These are phyloP conservation scores for Candida arabinofermentans DNA, from an alignment of 805 yeast species.

Conservation along the genomic window DNA sequence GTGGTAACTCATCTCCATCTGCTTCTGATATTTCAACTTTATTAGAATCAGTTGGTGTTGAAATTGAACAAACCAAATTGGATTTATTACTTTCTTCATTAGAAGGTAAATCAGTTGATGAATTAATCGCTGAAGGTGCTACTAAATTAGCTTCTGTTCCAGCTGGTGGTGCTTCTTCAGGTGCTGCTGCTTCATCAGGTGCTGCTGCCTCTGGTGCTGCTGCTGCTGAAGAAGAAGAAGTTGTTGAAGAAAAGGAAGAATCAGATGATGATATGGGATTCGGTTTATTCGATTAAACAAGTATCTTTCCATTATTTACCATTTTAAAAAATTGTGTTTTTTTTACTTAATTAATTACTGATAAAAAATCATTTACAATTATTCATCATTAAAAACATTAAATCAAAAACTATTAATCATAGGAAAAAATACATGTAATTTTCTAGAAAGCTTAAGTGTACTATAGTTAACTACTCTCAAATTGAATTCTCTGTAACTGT, in stretches of 20 bases:
- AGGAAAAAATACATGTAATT: too few relatives aligned
- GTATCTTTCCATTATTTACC: too few relatives aligned
- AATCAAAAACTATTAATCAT: too few relatives aligned
- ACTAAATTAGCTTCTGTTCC: constrained; percentile 97
- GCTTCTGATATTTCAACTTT: constrained; percentile 87
- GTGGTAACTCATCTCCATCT: constrained; percentile 93
- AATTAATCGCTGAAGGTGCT: constrained; percentile 92
- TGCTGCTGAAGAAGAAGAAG: constrained; percentile 69
- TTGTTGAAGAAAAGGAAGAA: constrained; percentile 53
- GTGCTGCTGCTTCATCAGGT: constrained; percentile 67
- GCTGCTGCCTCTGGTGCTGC: constrained; percentile 68
- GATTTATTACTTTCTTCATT: constrained; percentile 75
- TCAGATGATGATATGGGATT: constrained; percentile 81
- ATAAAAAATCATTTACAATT: too few relatives aligned
- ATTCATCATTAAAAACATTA: too few relatives aligned
- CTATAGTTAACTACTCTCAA: too few relatives aligned
- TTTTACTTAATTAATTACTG: too few relatives aligned
- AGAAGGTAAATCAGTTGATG: constrained; percentile 89
- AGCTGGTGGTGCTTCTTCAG: constrained; percentile 94
- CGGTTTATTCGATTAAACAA: constrained; percentile 35
- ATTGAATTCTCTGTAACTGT: neutral
- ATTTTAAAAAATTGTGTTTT: too few relatives aligned
- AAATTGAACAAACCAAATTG: constrained; percentile 87
- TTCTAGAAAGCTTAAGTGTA: too few relatives aligned
- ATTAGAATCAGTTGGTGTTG: constrained; percentile 93